Base-by-base conservation (phyloP, 2,329 filamentous ascomycete genomes). In the Ceratocystis cubensis region DNA sequence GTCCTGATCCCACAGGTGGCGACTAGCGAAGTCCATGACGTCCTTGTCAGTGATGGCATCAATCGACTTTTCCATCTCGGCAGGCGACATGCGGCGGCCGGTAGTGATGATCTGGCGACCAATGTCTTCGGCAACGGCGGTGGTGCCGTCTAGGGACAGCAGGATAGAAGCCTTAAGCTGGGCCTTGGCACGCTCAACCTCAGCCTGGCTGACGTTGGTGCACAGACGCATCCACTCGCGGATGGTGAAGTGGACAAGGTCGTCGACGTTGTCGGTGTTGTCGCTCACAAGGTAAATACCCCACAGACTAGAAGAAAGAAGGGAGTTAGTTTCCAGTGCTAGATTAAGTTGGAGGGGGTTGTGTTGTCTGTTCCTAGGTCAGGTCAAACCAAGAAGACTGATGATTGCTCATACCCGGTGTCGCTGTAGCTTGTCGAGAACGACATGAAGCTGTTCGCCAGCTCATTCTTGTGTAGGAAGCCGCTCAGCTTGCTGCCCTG, bases 371-470 rank as follows among this genome's bases (percentile, higher is more conserved):
- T 57, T 41, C 37, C 48, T n/a, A 22, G 48, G n/a, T 13, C 48
- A n/a, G 48, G 22, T 13, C 10, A n/a, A 53, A 53, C 13, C 10
- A 22, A 53, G 48, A 13, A 25, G 48, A 25, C 30, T 33, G 30
- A 8, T 8, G n/a, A 22, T 53, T 25, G n/a, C 44, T 76, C 87
- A 78, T 85, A 96, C 91, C 92, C 94, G 76, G 94, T 99, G 78
- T 99, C 94, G 75, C 92, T 97, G 82, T 99, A 99, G 83, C 91
- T 96, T 72, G 94, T 99, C 71, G 92, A 96, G 82, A 99, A 99
- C 82, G 90, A 96, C 95, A 99, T 99, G 84, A 96, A 99, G 85
- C 92, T 96, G 83, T 96, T 99, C 78, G 94, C 94, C 70, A 99
- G 85, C 77, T 92, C 88, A 80, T 97, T 86, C 80, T 96, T 87